Evolutionary conservation across 805 yeast genomes (phyloP), one percentile per base, ranked within the genome.

Genomic region (Candida saitoana): DNA sequence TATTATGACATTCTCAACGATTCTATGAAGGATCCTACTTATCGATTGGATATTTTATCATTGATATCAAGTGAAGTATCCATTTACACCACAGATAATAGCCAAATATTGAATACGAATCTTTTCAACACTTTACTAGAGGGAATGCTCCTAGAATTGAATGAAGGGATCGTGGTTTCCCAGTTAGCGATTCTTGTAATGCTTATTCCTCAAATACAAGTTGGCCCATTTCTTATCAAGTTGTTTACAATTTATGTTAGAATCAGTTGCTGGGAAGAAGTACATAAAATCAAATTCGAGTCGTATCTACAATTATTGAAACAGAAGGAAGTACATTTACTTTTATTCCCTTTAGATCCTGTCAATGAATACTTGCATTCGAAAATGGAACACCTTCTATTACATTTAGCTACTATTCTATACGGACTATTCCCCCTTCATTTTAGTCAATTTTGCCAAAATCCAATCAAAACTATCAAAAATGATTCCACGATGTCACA

Each of bases 391-490:
- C 49, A 59, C 31, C 56, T 64, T 38, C 45, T 61, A 34, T 57
- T 55, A 38, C 60, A 69, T 34, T 52, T 77, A n/a, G 69, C 69
- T 40, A 69, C 77, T 1, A 57, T 77, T 18, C 52, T 81, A 1
- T 82, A 82, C 48, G 86, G 83, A 0, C 54, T 80, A 9, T 81
- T 69, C 45, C 86, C 87, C 0, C 54, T 68, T 17, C 75, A 75
- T 46, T 58, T 79, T 4, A 49, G 70, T 18, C 48, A 54, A 5
- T 80, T 76, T 49, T 47, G 71, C 15, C 60, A 66, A 16, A 55
- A 60, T 34, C 79, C 85, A 4, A 44, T 54, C 3, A 54, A 54
- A 30, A 78, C 65, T 38, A 39, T 57, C 18, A 18, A 16, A 3
- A 34, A 45, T 5, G 6, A 25, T 16, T 18, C 16, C 9, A n/a